phyloP scores from a whole-genome alignment of 148 eudicot genomes.

The Spergularia marina region DNA sequence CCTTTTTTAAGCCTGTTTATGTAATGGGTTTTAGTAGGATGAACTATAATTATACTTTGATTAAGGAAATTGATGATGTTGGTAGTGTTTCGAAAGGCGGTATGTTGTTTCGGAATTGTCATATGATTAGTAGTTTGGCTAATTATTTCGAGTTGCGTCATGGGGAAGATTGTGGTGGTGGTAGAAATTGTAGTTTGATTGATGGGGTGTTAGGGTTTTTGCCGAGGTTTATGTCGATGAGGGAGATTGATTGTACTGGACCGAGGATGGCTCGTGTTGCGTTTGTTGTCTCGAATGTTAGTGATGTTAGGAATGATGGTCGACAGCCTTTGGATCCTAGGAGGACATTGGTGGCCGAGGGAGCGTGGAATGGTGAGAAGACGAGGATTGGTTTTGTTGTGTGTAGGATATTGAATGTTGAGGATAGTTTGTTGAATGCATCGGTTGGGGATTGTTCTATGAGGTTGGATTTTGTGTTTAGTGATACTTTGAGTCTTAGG shows the following conservation, averaged over 20 bases:
- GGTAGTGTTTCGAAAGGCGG: conserved; percentile 19
- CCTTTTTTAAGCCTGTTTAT: conserved; percentile 37
- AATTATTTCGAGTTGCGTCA: conserved; percentile 47
- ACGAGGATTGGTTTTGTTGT: conserved; percentile 60
- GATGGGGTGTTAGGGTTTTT: conserved; percentile 39
- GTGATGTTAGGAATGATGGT: conserved; percentile 33
- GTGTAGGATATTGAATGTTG: conserved; percentile 52
- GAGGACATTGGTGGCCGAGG: conserved; percentile 67
- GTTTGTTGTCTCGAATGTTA: conserved; percentile 43
- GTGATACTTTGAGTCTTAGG: conserved; percentile 50
- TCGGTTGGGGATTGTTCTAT: conserved; percentile 67
- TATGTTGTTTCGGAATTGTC: conserved; percentile 21
- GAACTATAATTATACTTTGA: conserved; percentile 50
- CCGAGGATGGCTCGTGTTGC: conserved; percentile 47
- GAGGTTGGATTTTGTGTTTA: conserved; percentile 63
- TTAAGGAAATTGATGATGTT: conserved; percentile 34
- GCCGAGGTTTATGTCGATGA: conserved; percentile 55
- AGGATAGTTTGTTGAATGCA: conserved; percentile 38
- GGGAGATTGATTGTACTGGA: conserved; percentile 50
- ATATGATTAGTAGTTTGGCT: conserved; percentile 29
- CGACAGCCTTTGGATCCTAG: conserved; percentile 52
- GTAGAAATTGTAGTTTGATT: conserved; percentile 50
- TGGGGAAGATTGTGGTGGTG: conserved; percentile 42
- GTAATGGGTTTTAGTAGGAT: conserved; percentile 55
- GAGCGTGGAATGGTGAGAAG: conserved; percentile 60